A percentile compares a stretch with the other conserved stretches of the same genome.
These are phyloP conservation scores for Lentinula edodes DNA, from an alignment of 768 basidiomycete genomes.

Conservation along the genomic window DNA sequence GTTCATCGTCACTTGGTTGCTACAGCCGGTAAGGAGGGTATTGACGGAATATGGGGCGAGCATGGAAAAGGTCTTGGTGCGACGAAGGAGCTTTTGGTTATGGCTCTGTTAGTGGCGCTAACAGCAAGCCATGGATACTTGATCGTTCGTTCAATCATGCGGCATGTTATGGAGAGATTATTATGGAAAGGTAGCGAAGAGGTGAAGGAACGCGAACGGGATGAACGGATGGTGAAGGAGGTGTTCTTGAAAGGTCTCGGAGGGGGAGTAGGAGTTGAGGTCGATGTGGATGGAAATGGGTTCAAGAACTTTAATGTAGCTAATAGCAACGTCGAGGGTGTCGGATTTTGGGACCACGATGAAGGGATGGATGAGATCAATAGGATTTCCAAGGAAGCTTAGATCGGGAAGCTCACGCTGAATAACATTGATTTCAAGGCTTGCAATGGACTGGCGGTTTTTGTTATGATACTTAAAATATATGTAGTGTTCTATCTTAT, in stretches of 20 bases:
- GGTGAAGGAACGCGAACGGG: constrained; percentile 47
- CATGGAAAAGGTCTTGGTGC: constrained; percentile 21
- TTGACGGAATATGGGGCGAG: constrained; percentile 4
- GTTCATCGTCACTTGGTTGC: constrained; percentile 4
- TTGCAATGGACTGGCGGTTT: neutral
- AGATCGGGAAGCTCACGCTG: neutral
- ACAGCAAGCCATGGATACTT: constrained; percentile 82
- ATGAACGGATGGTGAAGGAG: constrained; percentile 44
- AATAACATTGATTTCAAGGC: neutral
- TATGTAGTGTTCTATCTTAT: too few relatives aligned
- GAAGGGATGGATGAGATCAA: constrained; percentile 54
- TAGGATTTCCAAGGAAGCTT: constrained; percentile 58
- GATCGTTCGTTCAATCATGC: constrained; percentile 52
- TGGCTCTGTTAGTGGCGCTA: constrained; percentile 72
- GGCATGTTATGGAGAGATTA: constrained; percentile 66
- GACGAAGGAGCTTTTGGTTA: constrained; percentile 48
- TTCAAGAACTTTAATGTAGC: constrained; percentile 12
- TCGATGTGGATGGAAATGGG: constrained; percentile 12
- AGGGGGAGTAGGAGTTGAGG: constrained; percentile 12
- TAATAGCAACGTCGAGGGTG: constrained; percentile 8
- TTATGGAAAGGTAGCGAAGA: constrained; percentile 74
- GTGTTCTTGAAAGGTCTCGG: constrained; percentile 28
- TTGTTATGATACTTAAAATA: too few relatives aligned
- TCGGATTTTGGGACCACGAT: constrained; percentile 15
- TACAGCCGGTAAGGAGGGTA: neutral